These are phyloP conservation scores for Cyanidioschyzon merolae DNA, from an alignment of 23 red algal species.

Conservation along the genomic window DNA sequence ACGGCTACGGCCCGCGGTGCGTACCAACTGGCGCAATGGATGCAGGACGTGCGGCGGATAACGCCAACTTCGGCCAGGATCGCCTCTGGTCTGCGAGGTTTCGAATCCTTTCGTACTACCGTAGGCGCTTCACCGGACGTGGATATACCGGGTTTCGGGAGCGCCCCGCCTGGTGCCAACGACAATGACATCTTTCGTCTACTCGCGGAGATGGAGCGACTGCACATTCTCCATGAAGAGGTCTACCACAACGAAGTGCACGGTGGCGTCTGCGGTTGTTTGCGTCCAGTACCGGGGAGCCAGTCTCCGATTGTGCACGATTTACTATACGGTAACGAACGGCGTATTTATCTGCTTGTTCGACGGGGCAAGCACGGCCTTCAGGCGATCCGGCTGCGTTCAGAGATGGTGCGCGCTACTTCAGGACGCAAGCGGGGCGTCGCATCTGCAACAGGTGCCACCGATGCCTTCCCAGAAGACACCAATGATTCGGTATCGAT, in stretches of 20 bases:
- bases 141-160: conserved; percentile 1
- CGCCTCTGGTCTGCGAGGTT: conserved; percentile 4
- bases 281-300: not conserved
- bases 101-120: conserved; percentile 8
- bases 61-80: not conserved
- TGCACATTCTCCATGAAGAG: not conserved
- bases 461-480: not conserved
- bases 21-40: not conserved
- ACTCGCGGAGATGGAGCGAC: conserved; percentile 10
- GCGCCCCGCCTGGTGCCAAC: conserved; percentile 7
- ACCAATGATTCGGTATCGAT: not conserved
- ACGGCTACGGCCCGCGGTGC: conserved; percentile 23
- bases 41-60: not conserved
- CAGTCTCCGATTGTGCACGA: not conserved
- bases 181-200: conserved; percentile 16
- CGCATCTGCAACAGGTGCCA: not conserved
- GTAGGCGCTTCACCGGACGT: not conserved
- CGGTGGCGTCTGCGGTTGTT: conserved; percentile 10
- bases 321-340: not conserved
- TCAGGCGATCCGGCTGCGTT: not conserved
- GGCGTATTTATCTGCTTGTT: conserved; percentile 1
- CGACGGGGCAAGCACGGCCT: conserved; percentile 14
- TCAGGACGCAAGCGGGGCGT: not conserved
- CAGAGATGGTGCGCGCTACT: not conserved
- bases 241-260: conserved; percentile 9